Percentiles rank a stretch among this genome's conserved stretches.
Conservation (phyloP, 2,329 filamentous ascomycete genomes). For the Scorias spongiosa region DNA sequence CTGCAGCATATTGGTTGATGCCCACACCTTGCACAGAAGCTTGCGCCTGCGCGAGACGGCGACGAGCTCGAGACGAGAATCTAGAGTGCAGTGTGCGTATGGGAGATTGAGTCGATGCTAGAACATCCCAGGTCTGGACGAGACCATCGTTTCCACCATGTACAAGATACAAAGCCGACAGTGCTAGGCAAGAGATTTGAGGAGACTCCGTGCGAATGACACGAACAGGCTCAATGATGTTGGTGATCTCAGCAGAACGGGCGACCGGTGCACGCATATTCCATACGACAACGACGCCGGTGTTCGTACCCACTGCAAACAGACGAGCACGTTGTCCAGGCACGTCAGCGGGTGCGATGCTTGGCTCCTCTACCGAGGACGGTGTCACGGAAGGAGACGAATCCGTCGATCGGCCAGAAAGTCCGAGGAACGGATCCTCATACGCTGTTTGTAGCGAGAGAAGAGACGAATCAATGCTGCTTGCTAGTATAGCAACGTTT, state of each 20-base stretch:
- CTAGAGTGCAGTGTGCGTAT: constrained; percentile 77
- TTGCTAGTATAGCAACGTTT: constrained; percentile 50
- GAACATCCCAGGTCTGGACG: constrained; percentile 92
- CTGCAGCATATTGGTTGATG: constrained; percentile 65
- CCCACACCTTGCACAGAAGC: constrained; percentile 52
- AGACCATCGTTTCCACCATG: constrained; percentile 90
- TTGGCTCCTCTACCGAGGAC: constrained; percentile 31
- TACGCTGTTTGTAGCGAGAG: constrained; percentile 54
- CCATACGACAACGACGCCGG: constrained; percentile 68
- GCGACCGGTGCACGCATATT: constrained; percentile 56
- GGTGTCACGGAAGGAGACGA: constrained; percentile 41
- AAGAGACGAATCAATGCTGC: constrained; percentile 57
- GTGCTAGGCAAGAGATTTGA: constrained; percentile 64
- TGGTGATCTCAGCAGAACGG: constrained; percentile 37
- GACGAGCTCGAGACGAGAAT: constrained; percentile 67
- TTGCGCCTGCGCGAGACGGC: constrained; percentile 53
- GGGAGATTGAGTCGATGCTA: constrained; percentile 63
- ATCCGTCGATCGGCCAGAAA: constrained; percentile 37
- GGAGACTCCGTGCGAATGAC: constrained; percentile 83
- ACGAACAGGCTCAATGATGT: constrained; percentile 55
- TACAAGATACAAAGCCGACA: constrained; percentile 76
- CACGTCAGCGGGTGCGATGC: constrained; percentile 42
- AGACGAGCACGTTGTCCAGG: constrained; percentile 75
- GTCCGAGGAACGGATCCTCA: constrained; percentile 61
- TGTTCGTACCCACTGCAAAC: constrained; percentile 64